phyloP scores from a whole-genome alignment of 768 basidiomycete genomes.

The Postia placenta region DNA sequence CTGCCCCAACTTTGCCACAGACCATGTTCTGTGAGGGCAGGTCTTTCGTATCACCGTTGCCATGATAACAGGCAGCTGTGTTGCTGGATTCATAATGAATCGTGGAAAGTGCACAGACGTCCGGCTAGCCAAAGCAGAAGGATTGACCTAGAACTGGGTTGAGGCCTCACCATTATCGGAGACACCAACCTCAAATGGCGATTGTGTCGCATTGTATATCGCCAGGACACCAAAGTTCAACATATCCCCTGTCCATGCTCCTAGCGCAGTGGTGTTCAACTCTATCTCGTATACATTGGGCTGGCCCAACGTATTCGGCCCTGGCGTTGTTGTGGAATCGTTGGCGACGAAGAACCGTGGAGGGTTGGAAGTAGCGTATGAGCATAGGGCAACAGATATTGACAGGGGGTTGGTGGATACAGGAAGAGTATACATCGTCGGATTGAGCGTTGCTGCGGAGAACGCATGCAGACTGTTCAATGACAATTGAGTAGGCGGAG shows the following conservation, averaged over 20 bases:
- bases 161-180: slow-evolving; percentile 30
- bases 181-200: slow-evolving; percentile 53
- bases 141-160: no score
- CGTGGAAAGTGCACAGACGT: no score
- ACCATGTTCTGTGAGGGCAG: no score
- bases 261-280: slow-evolving; percentile 38
- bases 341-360: slow-evolving; percentile 61
- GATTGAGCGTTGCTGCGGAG: slow-evolving; percentile 9
- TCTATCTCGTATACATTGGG: slow-evolving; percentile 41
- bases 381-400: slow-evolving; percentile 30
- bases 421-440: slow-evolving; percentile 24
- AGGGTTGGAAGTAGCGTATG: slow-evolving; percentile 12
- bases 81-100: no score
- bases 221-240: slow-evolving; percentile 45
- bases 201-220: slow-evolving; percentile 33
- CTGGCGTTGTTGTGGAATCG: slow-evolving; percentile 28
- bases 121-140: no score
- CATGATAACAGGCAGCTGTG: no score
- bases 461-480: slow-evolving; percentile 13
- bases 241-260: slow-evolving; percentile 44
- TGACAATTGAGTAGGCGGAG: slow-evolving; percentile 13
- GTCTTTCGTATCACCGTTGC: no score
- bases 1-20: no score
- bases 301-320: slow-evolving; percentile 27
- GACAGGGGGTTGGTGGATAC: slow-evolving; percentile 18